These are phyloP conservation scores for Suhomyces kunorum DNA, from an alignment of 1,139 yeast genomes.

Conservation along the genomic window DNA sequence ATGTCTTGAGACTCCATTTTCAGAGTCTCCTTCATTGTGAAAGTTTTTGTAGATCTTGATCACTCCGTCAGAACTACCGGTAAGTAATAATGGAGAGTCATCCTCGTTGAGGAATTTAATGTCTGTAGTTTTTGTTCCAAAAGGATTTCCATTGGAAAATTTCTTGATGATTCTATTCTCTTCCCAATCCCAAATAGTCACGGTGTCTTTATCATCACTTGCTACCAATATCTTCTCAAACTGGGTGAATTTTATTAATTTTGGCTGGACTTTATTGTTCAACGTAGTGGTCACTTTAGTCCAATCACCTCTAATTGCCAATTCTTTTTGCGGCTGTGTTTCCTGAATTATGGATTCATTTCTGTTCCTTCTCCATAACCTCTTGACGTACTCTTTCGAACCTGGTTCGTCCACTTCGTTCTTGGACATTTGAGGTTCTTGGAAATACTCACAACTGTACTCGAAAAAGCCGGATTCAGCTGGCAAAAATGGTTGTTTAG, in stretches of 20 bases:
- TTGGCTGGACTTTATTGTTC: constrained; percentile 80
- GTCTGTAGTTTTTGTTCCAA: constrained; percentile 87
- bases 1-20: constrained; percentile 12
- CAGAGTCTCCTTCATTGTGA: constrained; percentile 45
- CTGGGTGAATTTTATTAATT: constrained; percentile 77
- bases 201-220: constrained; percentile 81
- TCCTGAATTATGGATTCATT: constrained; percentile 84
- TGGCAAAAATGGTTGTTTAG: constrained; percentile 53
- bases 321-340: constrained; percentile 85
- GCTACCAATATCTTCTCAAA: constrained; percentile 84
- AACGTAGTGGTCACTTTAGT: constrained; percentile 59
- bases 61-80: constrained; percentile 94
- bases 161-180: constrained; percentile 55
- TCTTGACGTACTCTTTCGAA: constrained; percentile 76
- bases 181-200: constrained; percentile 91
- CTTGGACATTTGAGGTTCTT: constrained; percentile 92
- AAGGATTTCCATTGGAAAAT: constrained; percentile 83
- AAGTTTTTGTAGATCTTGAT: constrained; percentile 82
- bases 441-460: constrained; percentile 88
- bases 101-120: constrained; percentile 87
- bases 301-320: constrained; percentile 89
- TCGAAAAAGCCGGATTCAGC: constrained; percentile 77
- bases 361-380: constrained; percentile 87
- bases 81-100: constrained; percentile 77
- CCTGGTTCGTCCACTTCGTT: constrained; percentile 93